Evolutionary conservation across 129 eudicot genomes (phyloP).

Genomic region (Saposhnikovia divaricata): DNA sequence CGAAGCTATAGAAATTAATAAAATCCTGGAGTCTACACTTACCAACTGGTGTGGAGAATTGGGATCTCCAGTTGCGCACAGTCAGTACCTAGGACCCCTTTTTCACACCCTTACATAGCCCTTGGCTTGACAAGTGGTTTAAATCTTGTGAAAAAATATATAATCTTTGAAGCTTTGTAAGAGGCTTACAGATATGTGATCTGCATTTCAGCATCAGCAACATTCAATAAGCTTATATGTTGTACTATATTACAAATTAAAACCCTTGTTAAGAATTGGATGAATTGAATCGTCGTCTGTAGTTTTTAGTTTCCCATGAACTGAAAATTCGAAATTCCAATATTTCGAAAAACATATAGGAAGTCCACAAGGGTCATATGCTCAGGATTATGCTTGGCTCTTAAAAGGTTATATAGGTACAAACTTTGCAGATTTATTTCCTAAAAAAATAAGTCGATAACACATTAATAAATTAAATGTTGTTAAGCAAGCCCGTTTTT

Average conservation of each 20-base stretch:
- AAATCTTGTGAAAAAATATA: constrained; percentile 35
- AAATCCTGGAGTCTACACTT: constrained; percentile 18
- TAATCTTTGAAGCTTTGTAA: constrained; percentile 18
- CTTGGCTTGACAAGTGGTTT: constrained; percentile 54
- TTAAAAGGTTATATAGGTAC: no score
- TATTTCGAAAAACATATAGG: not conserved
- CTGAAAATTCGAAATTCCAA: not conserved
- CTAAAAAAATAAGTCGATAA: not conserved
- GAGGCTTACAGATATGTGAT: not conserved
- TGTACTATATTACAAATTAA: not conserved
- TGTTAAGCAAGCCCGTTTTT: not conserved
- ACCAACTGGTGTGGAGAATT: constrained; percentile 26
- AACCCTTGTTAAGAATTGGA: no score
- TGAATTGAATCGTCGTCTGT: not conserved
- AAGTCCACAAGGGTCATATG: not conserved
- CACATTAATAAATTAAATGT: not conserved
- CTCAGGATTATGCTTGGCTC: no score
- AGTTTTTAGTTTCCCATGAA: not conserved
- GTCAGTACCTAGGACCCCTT: constrained; percentile 38
- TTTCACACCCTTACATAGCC: constrained; percentile 39
- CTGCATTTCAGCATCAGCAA: not conserved
- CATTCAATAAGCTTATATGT: not conserved
- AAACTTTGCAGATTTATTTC: not conserved
- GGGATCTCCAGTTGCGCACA: constrained; percentile 52
- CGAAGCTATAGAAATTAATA: constrained; percentile 16